Percentiles rank a stretch among this genome's conserved stretches.
Conservation (phyloP, 1,284 basidiomycete species). For the Abortiporus biennis region DNA sequence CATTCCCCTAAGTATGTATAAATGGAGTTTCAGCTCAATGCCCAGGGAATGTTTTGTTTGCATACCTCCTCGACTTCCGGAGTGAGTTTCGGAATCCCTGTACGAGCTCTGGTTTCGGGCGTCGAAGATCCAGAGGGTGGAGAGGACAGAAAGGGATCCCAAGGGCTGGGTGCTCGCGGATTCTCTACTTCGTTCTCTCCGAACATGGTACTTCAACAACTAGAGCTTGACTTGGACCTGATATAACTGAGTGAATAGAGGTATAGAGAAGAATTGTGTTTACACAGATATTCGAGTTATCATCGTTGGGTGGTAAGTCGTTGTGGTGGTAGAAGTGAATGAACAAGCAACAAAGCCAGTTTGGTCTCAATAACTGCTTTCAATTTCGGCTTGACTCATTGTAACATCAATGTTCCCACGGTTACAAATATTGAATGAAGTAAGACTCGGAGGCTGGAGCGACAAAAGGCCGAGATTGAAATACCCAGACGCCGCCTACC, state of each 20-base stretch:
- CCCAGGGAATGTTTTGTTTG: constrained; percentile 59
- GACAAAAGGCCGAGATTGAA: too few species aligned
- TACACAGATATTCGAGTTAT: constrained; percentile 56
- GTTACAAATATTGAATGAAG: too few species aligned
- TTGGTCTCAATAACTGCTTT: too few species aligned
- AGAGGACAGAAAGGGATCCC: constrained; percentile 64
- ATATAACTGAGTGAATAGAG: constrained; percentile 8
- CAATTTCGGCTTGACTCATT: too few species aligned
- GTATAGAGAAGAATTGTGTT: constrained; percentile 10
- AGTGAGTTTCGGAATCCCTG: constrained; percentile 50
- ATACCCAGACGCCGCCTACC: too few species aligned
- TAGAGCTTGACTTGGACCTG: too few species aligned
- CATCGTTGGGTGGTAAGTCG: constrained; percentile 33
- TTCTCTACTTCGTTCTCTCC: constrained; percentile 75
- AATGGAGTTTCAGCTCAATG: constrained; percentile 47
- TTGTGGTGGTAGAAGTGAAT: background rate
- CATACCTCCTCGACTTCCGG: constrained; percentile 66
- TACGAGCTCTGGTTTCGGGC: constrained; percentile 21
- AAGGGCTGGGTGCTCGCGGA: constrained; percentile 71
- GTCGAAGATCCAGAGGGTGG: constrained; percentile 33
- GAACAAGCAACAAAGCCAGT: too few species aligned
- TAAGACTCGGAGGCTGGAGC: too few species aligned
- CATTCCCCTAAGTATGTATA: constrained; percentile 70
- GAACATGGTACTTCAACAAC: constrained; percentile 48
- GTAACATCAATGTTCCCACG: too few species aligned